Base-by-base conservation (phyloP, 164 flowering plant genomes). In the Macadamia integrifolia region DNA sequence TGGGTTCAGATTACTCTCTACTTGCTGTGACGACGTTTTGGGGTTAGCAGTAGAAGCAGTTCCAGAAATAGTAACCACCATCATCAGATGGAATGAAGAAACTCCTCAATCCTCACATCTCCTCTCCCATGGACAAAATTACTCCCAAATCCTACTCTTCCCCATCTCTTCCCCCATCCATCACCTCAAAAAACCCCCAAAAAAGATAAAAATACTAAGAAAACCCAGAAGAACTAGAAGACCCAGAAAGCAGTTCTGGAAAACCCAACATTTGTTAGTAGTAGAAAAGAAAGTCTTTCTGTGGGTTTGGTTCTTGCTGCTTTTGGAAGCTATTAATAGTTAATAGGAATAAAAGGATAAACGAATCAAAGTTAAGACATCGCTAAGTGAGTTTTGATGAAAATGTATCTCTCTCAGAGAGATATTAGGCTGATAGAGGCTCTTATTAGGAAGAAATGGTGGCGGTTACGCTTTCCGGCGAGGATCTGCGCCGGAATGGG, bases 41-140 rank as follows among this genome's bases (percentile, higher is more conserved):
- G 71, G 75, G 65, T 66, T 73, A 61, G 69, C 62, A 57, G 76
- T 43, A 18, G 77, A 62, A 48, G 78, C 66, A 59, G 76, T 60
- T 31, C 74, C 75, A 62, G 88, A 77, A 75, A 86, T 66, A 53
- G 92, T 88, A 78, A 90, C 91, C 80, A 90, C 90, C 98, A 90
- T 87, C 73, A 80, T 81, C 77, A 66, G 40, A 60, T 35, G 28
- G 12, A 44, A 31, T 15, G 42, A n/a, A 44, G 32, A 1, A 42
- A 13, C 65, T 62, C 65, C 28, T 28, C 31, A 18, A 44, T 59
- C 60, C 65, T 71, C 82, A 81, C 77, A 79, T 72, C 66, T 68
- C 73, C 60, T 40, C 69, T 14, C 28, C 11, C 35, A 14, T 56
- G 62, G 57, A 57, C 18, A 43, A 60, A 15, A 10, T n/a, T 57